These are phyloP conservation scores for Raphanus sativus DNA, from an alignment of 345 rosid genomes.

Conservation along the genomic window DNA sequence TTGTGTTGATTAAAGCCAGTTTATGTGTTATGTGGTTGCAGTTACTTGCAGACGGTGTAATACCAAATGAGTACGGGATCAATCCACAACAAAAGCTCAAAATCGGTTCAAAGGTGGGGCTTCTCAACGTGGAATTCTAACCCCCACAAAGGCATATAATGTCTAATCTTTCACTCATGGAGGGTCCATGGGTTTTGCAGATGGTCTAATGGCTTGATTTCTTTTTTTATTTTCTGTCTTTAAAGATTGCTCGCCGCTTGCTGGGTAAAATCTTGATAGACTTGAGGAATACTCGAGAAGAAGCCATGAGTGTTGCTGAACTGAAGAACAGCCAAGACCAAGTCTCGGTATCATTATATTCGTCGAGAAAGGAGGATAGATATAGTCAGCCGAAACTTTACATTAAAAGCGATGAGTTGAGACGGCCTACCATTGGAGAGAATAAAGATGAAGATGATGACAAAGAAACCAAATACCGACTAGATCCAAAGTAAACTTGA, in stretches of 20 bases:
- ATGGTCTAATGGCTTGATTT: neutral
- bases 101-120: constrained; percentile 88
- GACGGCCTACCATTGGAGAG: constrained; percentile 68
- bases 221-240: neutral
- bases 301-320: constrained; percentile 86
- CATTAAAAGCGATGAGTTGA: constrained; percentile 56
- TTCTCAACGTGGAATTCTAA: constrained; percentile 6
- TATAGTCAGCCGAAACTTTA: constrained; percentile 54
- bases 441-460: constrained; percentile 87
- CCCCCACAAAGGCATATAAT: neutral
- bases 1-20: neutral
- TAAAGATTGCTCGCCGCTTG: constrained; percentile 86
- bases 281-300: constrained; percentile 93
- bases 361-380: constrained; percentile 50
- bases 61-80: constrained; percentile 96
- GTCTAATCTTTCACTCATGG: neutral
- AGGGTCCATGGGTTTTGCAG: constrained; percentile 1
- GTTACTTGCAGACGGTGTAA: constrained; percentile 98
- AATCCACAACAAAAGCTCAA: constrained; percentile 94
- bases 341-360: constrained; percentile 39
- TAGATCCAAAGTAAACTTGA: constrained; percentile 76
- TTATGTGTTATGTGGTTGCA: constrained; percentile 47
- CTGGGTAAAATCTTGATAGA: constrained; percentile 97
- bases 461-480: constrained; percentile 90
- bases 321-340: constrained; percentile 75